Base-by-base conservation (phyloP, 371 early-diverging fungal species). In the Circinella umbellata region DNA sequence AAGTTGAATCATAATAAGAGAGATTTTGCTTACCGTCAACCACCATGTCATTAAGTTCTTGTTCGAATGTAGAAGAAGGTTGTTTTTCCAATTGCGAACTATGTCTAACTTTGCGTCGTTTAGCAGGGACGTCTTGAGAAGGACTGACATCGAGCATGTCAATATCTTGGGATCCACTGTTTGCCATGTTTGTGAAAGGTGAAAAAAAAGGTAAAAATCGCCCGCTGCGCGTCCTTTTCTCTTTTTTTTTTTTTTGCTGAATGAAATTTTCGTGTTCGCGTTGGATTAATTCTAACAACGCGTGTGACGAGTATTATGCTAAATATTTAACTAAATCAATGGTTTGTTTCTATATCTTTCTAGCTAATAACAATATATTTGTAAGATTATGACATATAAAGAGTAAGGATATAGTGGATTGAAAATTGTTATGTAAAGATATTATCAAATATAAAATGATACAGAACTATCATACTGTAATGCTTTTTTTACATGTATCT, bases 61-160 rank as follows among this genome's bases (percentile, higher is more conserved):
- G 54, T 57, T 73, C 73, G 34, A 73, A 73, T 10, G 63, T 60
- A 20, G 68, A 48, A 18, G 67, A 55, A 39, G 46, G 0, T 37
- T 66, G 67, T 35, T 61, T 53, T 17, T 55, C 53, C 14, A 66
- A 34, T n/a, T 18, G 54, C 5, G 71, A 46, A 27, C 14, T 46
- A 20, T 67, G 47, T 15, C 49, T 57, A 35, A 42, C 47, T 55
- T 60, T 67, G n/a, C 67, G 46, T 60, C 67, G 42, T 27, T 67
- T 67, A 14, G 34, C 6, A 20, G 67, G 15, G 18, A 55, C 39
- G 6, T 48, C 67, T 37, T 67, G 67, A 42, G 59, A 42, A 42
- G 67, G 59, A 42, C 60, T 59, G 35, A 67, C 67, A 60, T 67
- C 67, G 20, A 39, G 59, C 59, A 67, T 55, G 17, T 67, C 67